Evolutionary conservation across 1,139 yeast species (phyloP).

Genomic region (Saccharomyces hybrid): DNA sequence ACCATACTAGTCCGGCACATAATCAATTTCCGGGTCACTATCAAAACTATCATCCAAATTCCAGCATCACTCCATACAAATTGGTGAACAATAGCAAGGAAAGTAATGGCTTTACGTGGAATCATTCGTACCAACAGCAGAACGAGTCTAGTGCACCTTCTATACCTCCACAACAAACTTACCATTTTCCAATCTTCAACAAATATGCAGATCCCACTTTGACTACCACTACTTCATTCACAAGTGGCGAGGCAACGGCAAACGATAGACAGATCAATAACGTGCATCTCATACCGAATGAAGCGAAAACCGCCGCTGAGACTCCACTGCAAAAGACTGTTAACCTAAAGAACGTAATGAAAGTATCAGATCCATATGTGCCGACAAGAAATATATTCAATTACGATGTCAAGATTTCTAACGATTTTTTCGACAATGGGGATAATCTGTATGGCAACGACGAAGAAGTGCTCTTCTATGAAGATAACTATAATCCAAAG

Average conservation of each 20-base stretch:
- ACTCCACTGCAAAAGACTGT: constrained; percentile 24
- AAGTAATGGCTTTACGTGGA: neutral
- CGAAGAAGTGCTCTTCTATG: constrained; percentile 13
- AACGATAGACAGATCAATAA: constrained; percentile 2
- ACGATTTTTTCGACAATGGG: constrained; percentile 7
- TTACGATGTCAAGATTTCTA: constrained; percentile 10
- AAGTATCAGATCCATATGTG: constrained; percentile 6
- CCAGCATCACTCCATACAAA: neutral
- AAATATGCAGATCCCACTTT: constrained; percentile 35
- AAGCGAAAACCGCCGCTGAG: neutral
- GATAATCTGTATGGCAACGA: constrained; percentile 11
- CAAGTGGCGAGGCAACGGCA: neutral
- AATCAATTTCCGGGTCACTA: neutral
- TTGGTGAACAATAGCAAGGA: neutral
- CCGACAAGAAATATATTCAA: neutral
- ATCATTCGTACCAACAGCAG: constrained; percentile 11
- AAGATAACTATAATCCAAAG: constrained; percentile 33
- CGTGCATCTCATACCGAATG: neutral
- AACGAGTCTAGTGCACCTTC: constrained; percentile 5
- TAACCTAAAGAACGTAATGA: constrained; percentile 17
- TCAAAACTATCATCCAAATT: neutral
- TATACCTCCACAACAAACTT: neutral
- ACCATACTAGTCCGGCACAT: constrained; percentile 29
- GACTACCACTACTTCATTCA: constrained; percentile 25
- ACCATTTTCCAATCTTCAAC: constrained; percentile 28